Percentiles rank a stretch among this genome's conserved stretches.
Evolutionary conservation across 1,284 basidiomycete species (phyloP).

Genomic region (Cryptococcus sp.): DNA sequence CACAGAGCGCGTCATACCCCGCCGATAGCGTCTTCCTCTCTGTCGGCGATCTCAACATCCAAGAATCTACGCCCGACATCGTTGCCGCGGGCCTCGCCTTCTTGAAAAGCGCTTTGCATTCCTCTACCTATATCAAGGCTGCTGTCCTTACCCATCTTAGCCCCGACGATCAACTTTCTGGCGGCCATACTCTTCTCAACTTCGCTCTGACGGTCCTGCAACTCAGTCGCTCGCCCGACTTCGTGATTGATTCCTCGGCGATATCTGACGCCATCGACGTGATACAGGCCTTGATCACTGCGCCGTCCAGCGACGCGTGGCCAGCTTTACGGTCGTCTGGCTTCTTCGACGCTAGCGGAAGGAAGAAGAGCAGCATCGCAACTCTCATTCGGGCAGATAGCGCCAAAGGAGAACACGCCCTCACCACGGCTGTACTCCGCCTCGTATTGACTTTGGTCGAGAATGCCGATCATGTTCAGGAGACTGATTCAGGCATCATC

Average conservation of each 20-base stretch:
- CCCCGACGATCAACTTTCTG: constrained; percentile 11
- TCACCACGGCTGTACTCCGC: constrained; percentile 38
- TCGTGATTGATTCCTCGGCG: constrained; percentile 17
- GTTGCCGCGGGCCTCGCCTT: constrained; percentile 34
- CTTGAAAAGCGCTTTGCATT: constrained; percentile 31
- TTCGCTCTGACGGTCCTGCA: constrained; percentile 30
- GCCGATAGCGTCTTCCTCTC: constrained; percentile 22
- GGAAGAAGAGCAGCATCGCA: constrained; percentile 31
- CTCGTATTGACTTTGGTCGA: constrained; percentile 36
- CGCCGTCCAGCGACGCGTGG: constrained; percentile 33
- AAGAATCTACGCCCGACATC: constrained; percentile 24
- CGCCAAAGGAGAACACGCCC: constrained; percentile 32
- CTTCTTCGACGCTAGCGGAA: constrained; percentile 41
- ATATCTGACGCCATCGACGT: constrained; percentile 37
- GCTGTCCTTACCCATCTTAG: constrained; percentile 18
- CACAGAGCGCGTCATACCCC: neutral
- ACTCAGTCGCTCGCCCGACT: constrained; percentile 12
- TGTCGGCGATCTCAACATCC: constrained; percentile 38
- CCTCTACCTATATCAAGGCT: constrained; percentile 24
- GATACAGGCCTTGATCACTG: constrained; percentile 34
- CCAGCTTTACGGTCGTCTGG: constrained; percentile 35
- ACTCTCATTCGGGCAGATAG: constrained; percentile 37
- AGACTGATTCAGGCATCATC: constrained; percentile 28
- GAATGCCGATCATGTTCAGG: constrained; percentile 21
- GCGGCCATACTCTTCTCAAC: constrained; percentile 30